Conservation (phyloP, 495 filamentous ascomycete species). For the Trichoderma gamsii region DNA sequence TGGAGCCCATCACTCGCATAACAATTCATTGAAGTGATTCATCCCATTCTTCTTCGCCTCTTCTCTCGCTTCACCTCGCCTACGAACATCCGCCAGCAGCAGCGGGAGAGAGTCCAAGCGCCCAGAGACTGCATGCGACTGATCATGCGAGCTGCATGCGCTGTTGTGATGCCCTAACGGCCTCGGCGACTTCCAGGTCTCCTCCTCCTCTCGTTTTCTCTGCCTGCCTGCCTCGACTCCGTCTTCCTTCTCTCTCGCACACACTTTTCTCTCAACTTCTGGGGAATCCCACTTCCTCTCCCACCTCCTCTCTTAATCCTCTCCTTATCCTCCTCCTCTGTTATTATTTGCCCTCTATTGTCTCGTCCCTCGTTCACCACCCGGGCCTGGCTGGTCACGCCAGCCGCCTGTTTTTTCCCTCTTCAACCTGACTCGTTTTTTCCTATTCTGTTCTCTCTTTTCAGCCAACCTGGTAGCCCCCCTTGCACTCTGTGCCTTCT, state of each 20-base stretch:
- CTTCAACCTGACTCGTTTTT: background rate
- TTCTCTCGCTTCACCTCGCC: background rate
- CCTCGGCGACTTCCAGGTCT: background rate
- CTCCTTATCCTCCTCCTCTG: background rate
- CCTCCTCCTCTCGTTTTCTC: background rate
- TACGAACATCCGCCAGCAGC: background rate
- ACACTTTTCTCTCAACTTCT: background rate
- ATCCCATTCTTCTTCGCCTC: background rate
- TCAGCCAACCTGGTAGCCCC: background rate
- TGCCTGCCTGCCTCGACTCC: background rate
- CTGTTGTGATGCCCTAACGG: constrained; percentile 10
- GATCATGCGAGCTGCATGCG: constrained; percentile 10
- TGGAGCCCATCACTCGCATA: constrained; percentile 12
- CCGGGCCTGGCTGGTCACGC: background rate
- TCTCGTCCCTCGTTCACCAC: background rate
- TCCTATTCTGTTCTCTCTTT: background rate
- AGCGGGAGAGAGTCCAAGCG: background rate
- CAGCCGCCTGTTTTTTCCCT: background rate
- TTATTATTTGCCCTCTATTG: background rate
- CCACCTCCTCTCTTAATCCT: background rate
- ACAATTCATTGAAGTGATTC: background rate
- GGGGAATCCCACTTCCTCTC: background rate
- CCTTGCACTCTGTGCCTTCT: background rate
- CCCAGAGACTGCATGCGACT: background rate
- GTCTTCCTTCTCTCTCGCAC: background rate